phyloP scores from a whole-genome alignment of 208 protist genomes.

The Strigomonas culicis region DNA sequence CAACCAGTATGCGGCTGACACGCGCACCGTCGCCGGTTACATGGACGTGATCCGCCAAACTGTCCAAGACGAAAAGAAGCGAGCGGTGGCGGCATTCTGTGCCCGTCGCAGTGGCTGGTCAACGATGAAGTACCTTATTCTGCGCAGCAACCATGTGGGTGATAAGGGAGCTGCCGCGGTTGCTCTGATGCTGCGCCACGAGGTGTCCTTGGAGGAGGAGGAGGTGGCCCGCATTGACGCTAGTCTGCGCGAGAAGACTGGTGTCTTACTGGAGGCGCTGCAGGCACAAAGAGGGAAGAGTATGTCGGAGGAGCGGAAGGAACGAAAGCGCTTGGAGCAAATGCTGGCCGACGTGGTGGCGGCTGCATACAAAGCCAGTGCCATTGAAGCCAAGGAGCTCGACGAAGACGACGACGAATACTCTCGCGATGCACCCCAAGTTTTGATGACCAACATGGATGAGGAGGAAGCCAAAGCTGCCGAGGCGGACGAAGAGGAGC shows the following conservation, averaged over 20 bases:
- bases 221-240: conserved; percentile 48
- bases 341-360: conserved; percentile 10
- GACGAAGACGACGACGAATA: conserved; percentile 22
- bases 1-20: conserved; percentile 1
- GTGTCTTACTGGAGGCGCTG: conserved; percentile 23
- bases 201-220: conserved; percentile 59
- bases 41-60: conserved; percentile 21
- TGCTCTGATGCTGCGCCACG: conserved; percentile 41
- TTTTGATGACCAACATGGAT: conserved; percentile 32
- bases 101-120: conserved; percentile 78
- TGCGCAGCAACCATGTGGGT: conserved; percentile 68
- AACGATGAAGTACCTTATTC: conserved; percentile 44
- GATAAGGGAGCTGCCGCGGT: conserved; percentile 45
- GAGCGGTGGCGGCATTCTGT: conserved; percentile 50
- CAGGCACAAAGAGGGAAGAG: conserved; percentile 18
- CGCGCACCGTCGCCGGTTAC: conserved; percentile 6
- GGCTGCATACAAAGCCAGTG: background rate
- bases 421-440: conserved; percentile 7
- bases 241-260: conserved; percentile 18
- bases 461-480: background rate
- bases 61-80: conserved; percentile 37
- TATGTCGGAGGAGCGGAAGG: conserved; percentile 21
- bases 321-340: conserved; percentile 21
- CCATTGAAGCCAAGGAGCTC: conserved; percentile 6
- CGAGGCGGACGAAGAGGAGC: conserved; percentile 8